phyloP scores from a whole-genome alignment of 176 grass and related monocot genomes.

The Ensete ventricosum region DNA sequence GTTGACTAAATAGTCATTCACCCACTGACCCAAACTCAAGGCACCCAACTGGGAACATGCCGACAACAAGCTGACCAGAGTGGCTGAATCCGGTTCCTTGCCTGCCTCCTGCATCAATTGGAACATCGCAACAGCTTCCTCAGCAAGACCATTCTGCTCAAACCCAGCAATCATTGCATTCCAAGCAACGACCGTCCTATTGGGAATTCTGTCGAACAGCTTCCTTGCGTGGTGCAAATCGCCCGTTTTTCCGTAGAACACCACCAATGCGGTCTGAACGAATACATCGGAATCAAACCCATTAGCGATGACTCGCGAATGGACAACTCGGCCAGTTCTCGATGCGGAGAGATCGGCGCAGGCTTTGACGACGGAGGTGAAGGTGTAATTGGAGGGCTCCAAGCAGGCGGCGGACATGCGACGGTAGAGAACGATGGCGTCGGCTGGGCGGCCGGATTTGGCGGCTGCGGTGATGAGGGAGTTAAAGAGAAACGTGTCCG shows the following conservation, averaged over 20 bases:
- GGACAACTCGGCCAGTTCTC: constrained; percentile 26
- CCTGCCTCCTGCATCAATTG: constrained; percentile 43
- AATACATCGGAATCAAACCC: constrained; percentile 41
- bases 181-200: constrained; percentile 55
- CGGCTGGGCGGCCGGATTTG: constrained; percentile 19
- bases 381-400: constrained; percentile 37
- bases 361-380: constrained; percentile 43
- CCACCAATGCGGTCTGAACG: constrained; percentile 25
- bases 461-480: constrained; percentile 29
- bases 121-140: constrained; percentile 39
- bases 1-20: constrained; percentile 36
- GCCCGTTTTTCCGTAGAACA: constrained; percentile 36
- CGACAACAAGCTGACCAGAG: constrained; percentile 52
- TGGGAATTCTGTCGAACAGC: constrained; percentile 56
- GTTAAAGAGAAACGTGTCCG: constrained; percentile 44
- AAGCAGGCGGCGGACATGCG: constrained; percentile 31
- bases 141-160: constrained; percentile 49
- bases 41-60: constrained; percentile 60
- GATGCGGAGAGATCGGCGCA: constrained; percentile 46
- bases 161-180: constrained; percentile 81
- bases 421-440: constrained; percentile 38
- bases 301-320: constrained; percentile 25
- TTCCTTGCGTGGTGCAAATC: constrained; percentile 33
- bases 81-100: constrained; percentile 44
- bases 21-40: constrained; percentile 51